Evolutionary conservation across 352 stramenopile species (phyloP), one percentile per base, ranked within the genome.

Genomic region (Saprolegnia diclina): DNA sequence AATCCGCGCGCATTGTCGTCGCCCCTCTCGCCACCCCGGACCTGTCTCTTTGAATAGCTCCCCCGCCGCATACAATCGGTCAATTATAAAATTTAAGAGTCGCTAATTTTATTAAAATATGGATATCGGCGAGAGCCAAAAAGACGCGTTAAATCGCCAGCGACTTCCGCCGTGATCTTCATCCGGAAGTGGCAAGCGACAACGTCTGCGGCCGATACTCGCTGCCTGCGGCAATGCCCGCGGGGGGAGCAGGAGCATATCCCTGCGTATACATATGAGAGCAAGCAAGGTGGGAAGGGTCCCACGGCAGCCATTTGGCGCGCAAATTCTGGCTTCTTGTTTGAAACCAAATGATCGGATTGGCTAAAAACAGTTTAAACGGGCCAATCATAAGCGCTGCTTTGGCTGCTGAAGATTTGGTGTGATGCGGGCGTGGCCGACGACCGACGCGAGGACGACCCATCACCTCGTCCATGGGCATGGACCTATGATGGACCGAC

Each of bases 381-480:
- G n/a, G 14, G 1, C 57, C 57, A 66, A 66, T 66, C 24, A 37
- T 22, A 66, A 1, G 16, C 4, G 19, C 24, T 7, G 21, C 1
- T 3, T 2, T 5, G 11, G 11, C n/a, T 4, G n/a, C 19, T n/a
- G 37, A 37, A 64, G 24, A 64, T 32, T 52, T 64, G 22, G 24
- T 0, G 26, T 52, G 38, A 29, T 42, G 19, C 35, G 46, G n/a
- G 35, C 16, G 55, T 32, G 55, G 19, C 7, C 11, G 22, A 26
- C 37, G 21, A 40, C 11, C 37, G 44, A 21, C 5, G 26, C 19
- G 14, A 18, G 6, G 40, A 54, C 24, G 40, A 48, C 40, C 35
- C 26, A 66, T 21, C 57, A 38, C 26, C 40, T 66, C 19, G 37
- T 66, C 11, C 50, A 66, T 38, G 57, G 57, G 7, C 37, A 6